Conservation (phyloP, 176 grass and related monocot genomes). For the Tillandsia leiboldiana region DNA sequence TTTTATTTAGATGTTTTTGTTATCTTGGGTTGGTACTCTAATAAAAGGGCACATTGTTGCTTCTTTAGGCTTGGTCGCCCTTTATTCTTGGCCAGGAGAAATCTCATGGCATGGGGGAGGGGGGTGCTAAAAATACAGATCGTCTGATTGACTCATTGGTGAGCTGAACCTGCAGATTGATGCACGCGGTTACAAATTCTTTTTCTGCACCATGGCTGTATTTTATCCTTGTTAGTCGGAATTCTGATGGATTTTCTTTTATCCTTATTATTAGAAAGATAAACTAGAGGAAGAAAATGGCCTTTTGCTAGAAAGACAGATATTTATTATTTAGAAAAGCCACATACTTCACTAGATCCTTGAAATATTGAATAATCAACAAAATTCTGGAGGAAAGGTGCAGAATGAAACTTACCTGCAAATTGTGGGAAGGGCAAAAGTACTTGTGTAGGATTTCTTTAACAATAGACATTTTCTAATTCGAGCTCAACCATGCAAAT, state of each 20-base stretch:
- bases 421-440: no score
- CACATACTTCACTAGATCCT: no score
- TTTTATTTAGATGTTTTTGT: not conserved
- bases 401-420: no score
- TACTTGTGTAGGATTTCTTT: no score
- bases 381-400: no score
- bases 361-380: no score
- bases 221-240: not conserved
- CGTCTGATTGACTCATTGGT: conserved; percentile 62
- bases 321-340: no score
- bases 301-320: no score
- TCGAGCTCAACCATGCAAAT: no score
- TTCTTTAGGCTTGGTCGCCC: conserved; percentile 64
- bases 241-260: not conserved
- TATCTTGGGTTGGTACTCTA: not conserved
- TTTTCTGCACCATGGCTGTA: not conserved
- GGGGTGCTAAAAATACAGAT: conserved; percentile 12
- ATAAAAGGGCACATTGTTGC: not conserved
- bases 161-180: conserved; percentile 34
- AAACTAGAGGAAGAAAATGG: not conserved
- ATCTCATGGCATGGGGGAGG: conserved; percentile 16
- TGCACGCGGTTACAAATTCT: conserved; percentile 5
- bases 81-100: conserved; percentile 48
- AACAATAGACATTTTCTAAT: no score
- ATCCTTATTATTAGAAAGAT: not conserved